Percentiles rank a stretch among this genome's conserved stretches.
Conservation (phyloP, 2,329 filamentous ascomycete species). For the Phaeosphaeria sp. region DNA sequence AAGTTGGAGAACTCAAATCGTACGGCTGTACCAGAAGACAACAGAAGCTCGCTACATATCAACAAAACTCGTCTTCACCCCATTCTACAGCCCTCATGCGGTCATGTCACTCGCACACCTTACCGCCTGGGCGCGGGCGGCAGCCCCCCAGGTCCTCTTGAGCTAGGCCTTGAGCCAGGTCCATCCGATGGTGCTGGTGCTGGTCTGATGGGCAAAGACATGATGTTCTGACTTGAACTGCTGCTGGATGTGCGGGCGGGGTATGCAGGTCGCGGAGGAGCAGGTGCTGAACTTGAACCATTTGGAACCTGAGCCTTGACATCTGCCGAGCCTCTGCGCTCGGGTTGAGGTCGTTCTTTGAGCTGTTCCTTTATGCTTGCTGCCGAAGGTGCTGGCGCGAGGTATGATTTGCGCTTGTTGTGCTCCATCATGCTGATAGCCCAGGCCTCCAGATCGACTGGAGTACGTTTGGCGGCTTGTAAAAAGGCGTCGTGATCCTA, state of each 20-base stretch:
- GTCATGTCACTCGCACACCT: slow-evolving; percentile 36
- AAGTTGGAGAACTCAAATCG: background rate
- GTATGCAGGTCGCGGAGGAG: slow-evolving; percentile 49
- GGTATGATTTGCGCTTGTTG: slow-evolving; percentile 93
- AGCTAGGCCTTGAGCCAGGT: slow-evolving; percentile 31
- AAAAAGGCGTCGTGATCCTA: slow-evolving; percentile 94
- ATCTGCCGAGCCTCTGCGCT: slow-evolving; percentile 31
- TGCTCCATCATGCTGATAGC: slow-evolving; percentile 92
- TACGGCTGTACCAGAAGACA: background rate
- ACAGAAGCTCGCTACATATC: background rate
- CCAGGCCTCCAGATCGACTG: slow-evolving; percentile 93
- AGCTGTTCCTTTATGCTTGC: slow-evolving; percentile 55
- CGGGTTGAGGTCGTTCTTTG: slow-evolving; percentile 42
- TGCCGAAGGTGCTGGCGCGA: slow-evolving; percentile 80
- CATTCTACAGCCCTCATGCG: background rate
- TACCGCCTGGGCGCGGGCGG: slow-evolving; percentile 40
- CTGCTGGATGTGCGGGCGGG: slow-evolving; percentile 55
- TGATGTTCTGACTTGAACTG: slow-evolving; percentile 44
- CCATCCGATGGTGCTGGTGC: slow-evolving; percentile 45
- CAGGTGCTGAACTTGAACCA: slow-evolving; percentile 33
- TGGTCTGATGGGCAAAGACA: slow-evolving; percentile 56
- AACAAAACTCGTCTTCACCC: background rate
- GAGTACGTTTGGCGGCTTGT: slow-evolving; percentile 94
- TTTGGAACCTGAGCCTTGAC: slow-evolving; percentile 33
- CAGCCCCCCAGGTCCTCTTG: slow-evolving; percentile 33